Base-by-base conservation (phyloP, 1,139 yeast species). In the Suhomyces anneliseae region DNA sequence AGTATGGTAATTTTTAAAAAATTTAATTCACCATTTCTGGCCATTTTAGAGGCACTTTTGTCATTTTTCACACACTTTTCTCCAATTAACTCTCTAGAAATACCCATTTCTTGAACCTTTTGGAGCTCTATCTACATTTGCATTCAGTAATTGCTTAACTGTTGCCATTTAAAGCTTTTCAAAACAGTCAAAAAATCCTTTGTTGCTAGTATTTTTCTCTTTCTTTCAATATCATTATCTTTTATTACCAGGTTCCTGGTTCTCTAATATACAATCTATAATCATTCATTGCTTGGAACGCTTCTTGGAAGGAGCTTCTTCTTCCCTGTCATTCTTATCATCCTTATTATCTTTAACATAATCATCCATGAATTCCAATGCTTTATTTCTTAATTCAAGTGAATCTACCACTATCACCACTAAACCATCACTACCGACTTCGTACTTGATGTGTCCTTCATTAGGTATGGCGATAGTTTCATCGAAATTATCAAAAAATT, bases 341-440 rank as follows among this genome's bases (percentile, higher is more conserved):
- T 49, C 54, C 9, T 44, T 55, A 24, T 48, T 44, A n/a, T 52
- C 48, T 7, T 46, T 52, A 7, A 29, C 45, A 51, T 64, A 73
- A 8, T 62, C 68, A 49, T 74, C 79, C 47, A 74, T 65, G 54
- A 72, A 74, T 44, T 57, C 56, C 55, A 72, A 61, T 12, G 66
- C 74, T 36, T 59, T 60, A 39, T 62, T 61, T 44, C 65, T 62
- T 53, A 74, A 60, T 34, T 62, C 64, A 42, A 54, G 45, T 12
- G 63, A 58, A 49, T 75, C 79, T 26, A 82, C 82, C 32, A 84
- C 73, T 37, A 84, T 73, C 36, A 84, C 83, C 47, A 84, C 85
- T 49, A 84, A 65, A 4, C 90, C 90, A 59, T 84, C 90, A 50
- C 86, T 81, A 6, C 87, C 87, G 7, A 83, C 87, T 56, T 84